Percentiles rank a stretch among this genome's conserved stretches.
These are phyloP conservation scores for Trichoderma reesei DNA, from an alignment of 495 filamentous ascomycete species.

Conservation along the genomic window DNA sequence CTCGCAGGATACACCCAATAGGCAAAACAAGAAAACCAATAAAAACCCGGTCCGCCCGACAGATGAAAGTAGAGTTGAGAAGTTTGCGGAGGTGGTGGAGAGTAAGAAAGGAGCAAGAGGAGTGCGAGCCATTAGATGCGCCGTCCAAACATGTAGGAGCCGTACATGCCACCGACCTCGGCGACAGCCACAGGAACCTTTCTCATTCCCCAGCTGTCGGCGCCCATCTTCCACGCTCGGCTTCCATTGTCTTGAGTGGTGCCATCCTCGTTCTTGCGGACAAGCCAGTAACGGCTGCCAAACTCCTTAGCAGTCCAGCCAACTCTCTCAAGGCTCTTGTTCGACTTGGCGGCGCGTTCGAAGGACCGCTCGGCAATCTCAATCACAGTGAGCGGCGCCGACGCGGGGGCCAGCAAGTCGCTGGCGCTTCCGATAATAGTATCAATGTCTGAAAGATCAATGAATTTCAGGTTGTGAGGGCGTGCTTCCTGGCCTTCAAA, in stretches of 20 bases:
- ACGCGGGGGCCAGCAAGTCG: slow-evolving; percentile 48
- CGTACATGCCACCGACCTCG: slow-evolving; percentile 80
- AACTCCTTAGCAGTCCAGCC: slow-evolving; percentile 65
- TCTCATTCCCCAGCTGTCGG: slow-evolving; percentile 78
- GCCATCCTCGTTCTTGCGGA: slow-evolving; percentile 38
- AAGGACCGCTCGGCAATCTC: slow-evolving; percentile 68
- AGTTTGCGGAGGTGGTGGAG: neutral
- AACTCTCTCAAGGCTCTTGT: slow-evolving; percentile 27
- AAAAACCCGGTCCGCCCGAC: slow-evolving; percentile 8
- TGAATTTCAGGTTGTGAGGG: slow-evolving; percentile 60
- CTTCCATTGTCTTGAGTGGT: slow-evolving; percentile 37
- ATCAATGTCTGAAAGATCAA: slow-evolving; percentile 59
- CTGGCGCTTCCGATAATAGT: slow-evolving; percentile 52
- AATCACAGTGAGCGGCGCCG: slow-evolving; percentile 67
- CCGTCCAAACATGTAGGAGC: slow-evolving; percentile 68
- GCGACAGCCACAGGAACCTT: slow-evolving; percentile 71
- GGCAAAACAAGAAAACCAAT: neutral
- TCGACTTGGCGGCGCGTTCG: slow-evolving; percentile 45
- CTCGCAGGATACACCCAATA: neutral
- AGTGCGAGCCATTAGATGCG: slow-evolving; percentile 25
- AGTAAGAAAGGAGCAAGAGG: neutral
- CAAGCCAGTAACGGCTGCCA: slow-evolving; percentile 56
- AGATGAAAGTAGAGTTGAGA: neutral
- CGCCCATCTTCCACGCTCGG: slow-evolving; percentile 79
- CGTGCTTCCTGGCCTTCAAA: slow-evolving; percentile 20